Percentiles rank a stretch among this genome's conserved stretches.
These are phyloP conservation scores for Schizosaccharomyces octosporus DNA, from an alignment of 805 yeast species.

Conservation along the genomic window DNA sequence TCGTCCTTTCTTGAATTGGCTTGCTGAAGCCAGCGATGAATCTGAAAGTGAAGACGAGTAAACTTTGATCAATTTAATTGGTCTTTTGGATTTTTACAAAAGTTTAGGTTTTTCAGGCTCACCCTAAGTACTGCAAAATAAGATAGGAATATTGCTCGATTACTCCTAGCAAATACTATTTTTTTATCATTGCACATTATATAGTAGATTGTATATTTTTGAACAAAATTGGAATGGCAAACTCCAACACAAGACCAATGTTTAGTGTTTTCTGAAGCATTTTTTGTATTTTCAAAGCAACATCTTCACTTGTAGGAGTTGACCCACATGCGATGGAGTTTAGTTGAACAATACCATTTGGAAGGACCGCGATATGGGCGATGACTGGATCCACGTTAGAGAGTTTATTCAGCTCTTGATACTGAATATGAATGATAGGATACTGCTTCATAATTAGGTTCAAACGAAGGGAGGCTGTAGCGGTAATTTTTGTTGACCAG, in stretches of 20 bases:
- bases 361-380: background rate
- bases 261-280: background rate
- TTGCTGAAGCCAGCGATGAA: constrained; percentile 63
- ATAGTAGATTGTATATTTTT: background rate
- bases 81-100: no score
- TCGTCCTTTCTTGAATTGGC: constrained; percentile 85
- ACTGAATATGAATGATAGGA: background rate
- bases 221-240: background rate
- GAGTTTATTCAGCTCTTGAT: background rate
- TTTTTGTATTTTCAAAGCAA: background rate
- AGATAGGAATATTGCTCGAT: no score
- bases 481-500: background rate
- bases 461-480: background rate
- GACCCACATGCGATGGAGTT: background rate
- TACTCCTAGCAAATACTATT: no score
- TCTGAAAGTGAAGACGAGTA: constrained; percentile 22
- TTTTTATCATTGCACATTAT: no score
- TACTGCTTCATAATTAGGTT: background rate
- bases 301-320: no score
- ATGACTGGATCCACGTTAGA: background rate
- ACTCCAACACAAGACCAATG: background rate
- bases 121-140: no score
- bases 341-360: background rate
- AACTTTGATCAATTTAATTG: no score
- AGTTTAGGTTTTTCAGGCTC: no score